Evolutionary conservation across 495 filamentous ascomycete species (phyloP).

Genomic region (Aspergillus sclerotioniger): DNA sequence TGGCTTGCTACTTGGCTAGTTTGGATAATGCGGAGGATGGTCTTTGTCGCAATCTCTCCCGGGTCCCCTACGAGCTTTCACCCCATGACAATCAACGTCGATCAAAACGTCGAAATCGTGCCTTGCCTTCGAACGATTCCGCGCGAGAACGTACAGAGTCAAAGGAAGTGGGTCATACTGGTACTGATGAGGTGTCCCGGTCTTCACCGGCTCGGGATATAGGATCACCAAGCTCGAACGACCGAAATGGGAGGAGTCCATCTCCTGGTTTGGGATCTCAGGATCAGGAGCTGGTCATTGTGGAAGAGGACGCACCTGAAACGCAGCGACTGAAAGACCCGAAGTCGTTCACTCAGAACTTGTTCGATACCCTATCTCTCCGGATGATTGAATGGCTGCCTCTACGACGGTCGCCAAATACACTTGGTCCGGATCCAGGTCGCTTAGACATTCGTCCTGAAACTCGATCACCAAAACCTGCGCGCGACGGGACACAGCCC

Average conservation of each 20-base stretch:
- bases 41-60: conserved; percentile 62
- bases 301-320: conserved; percentile 24
- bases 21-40: conserved; percentile 73
- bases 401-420: conserved; percentile 39
- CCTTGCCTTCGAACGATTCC: conserved; percentile 19
- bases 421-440: conserved; percentile 18
- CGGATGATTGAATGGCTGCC: conserved; percentile 80
- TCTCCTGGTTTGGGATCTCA: conserved; percentile 2
- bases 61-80: conserved; percentile 30
- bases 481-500: conserved; percentile 12
- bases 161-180: neutral
- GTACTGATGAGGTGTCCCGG: neutral
- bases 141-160: conserved; percentile 10
- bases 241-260: neutral
- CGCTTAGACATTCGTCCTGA: neutral
- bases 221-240: neutral
- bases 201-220: neutral
- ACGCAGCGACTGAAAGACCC: conserved; percentile 68
- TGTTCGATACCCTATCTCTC: conserved; percentile 74
- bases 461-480: conserved; percentile 14
- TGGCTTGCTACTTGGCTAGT: conserved; percentile 76
- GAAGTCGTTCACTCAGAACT: conserved; percentile 78
- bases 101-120: conserved; percentile 31
- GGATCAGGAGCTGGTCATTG: conserved; percentile 14
- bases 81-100: conserved; percentile 28